Evolutionary conservation across 345 rosid genomes (phyloP).

Genomic region (Erucastrum elatum): DNA sequence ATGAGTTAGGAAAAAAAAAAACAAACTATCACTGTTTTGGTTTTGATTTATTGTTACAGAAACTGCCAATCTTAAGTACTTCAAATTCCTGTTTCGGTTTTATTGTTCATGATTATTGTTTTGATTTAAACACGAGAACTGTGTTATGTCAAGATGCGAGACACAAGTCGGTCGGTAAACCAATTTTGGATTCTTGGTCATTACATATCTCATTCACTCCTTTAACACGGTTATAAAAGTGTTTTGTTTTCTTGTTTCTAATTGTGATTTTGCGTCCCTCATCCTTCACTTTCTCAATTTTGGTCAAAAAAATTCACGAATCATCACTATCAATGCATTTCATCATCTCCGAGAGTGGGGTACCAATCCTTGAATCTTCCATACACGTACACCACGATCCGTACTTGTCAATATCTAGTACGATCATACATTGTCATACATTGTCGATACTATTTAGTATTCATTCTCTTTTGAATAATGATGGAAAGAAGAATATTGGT

Average conservation of each 20-base stretch:
- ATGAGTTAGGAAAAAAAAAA: too few species aligned
- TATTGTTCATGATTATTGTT: background rate
- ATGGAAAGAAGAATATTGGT: background rate
- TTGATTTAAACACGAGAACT: slow-evolving; percentile 4
- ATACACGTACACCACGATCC: too few species aligned
- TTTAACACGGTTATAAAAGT: too few species aligned
- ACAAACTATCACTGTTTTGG: too few species aligned
- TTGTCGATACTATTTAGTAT: too few species aligned
- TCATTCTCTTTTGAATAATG: slow-evolving; percentile 9
- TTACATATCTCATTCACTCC: background rate
- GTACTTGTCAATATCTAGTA: too few species aligned
- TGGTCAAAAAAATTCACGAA: slow-evolving; percentile 41
- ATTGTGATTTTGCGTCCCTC: background rate
- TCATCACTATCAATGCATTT: too few species aligned
- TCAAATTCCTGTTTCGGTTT: background rate
- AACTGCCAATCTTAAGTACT: too few species aligned
- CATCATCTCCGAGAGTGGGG: slow-evolving; percentile 4
- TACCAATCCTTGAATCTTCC: too few species aligned
- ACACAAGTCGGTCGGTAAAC: slow-evolving; percentile 42
- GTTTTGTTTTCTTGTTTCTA: background rate
- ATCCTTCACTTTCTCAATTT: background rate
- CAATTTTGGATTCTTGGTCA: slow-evolving; percentile 29
- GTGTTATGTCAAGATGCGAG: slow-evolving; percentile 31
- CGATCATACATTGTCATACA: too few species aligned
- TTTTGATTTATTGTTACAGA: too few species aligned